Conservation (phyloP, 352 stramenopile species). For the Pythium aristosporum region DNA sequence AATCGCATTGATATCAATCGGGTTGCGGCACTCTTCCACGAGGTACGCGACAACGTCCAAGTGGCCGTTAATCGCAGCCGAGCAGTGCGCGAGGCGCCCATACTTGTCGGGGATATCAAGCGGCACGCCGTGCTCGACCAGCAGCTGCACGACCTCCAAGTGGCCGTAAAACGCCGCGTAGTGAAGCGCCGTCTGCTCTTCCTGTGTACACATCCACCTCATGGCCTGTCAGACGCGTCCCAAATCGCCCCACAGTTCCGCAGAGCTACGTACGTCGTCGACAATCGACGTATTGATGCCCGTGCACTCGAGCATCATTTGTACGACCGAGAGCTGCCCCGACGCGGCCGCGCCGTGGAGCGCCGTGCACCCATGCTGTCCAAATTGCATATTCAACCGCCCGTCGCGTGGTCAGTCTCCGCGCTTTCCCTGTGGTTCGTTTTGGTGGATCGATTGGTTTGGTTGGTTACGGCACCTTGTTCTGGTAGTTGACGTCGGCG, state of each 20-base stretch:
- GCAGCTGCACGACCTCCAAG: conserved; percentile 80
- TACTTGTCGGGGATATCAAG: conserved; percentile 85
- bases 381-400: conserved; percentile 3
- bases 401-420: neutral
- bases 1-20: conserved; percentile 87
- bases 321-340: conserved; percentile 78
- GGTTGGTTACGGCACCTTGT: conserved; percentile 44
- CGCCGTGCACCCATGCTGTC: conserved; percentile 77
- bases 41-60: conserved; percentile 84
- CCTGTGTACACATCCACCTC: conserved; percentile 23
- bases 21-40: conserved; percentile 73
- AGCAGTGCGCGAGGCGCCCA: conserved; percentile 77
- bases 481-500: conserved; percentile 85
- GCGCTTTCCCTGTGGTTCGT: no score
- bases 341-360: conserved; percentile 75
- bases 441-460: no score
- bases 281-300: conserved; percentile 58
- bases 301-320: conserved; percentile 69
- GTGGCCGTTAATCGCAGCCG: conserved; percentile 82
- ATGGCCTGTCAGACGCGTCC: no score
- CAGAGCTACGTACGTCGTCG: conserved; percentile 51
- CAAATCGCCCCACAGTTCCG: neutral
- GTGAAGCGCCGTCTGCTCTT: conserved; percentile 82
- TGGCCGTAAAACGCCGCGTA: conserved; percentile 88
- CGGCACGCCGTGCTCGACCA: conserved; percentile 80